phyloP scores from a whole-genome alignment of 2,329 filamentous ascomycete genomes.

The Nemania bipapillata region DNA sequence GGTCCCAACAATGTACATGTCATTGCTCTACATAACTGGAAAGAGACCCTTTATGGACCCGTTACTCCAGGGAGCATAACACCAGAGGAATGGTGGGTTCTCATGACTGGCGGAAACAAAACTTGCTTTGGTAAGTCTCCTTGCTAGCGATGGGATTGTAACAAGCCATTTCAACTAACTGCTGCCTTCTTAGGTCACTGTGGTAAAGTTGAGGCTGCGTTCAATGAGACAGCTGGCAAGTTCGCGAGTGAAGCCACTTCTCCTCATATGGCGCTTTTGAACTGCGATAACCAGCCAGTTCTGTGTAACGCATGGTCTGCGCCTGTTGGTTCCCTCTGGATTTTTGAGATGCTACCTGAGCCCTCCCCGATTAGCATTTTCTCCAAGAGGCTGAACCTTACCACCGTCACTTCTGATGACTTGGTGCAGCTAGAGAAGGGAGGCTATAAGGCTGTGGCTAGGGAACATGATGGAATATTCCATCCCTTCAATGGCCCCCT shows the following conservation, averaged over 20 bases:
- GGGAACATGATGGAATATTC: conserved; percentile 70
- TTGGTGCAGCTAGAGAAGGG: conserved; percentile 71
- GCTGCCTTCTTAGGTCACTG: conserved; percentile 65
- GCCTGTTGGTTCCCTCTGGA: conserved; percentile 71
- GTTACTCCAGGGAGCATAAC: conserved; percentile 68
- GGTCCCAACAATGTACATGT: conserved; percentile 64
- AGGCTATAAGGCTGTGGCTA: conserved; percentile 55
- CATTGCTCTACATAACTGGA: conserved; percentile 77
- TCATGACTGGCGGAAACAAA: conserved; percentile 79
- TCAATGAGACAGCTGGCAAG: conserved; percentile 72
- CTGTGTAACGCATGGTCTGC: conserved; percentile 80
- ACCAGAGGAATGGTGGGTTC: conserved; percentile 80
- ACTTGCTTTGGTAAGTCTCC: conserved; percentile 72
- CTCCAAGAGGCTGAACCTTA: conserved; percentile 74
- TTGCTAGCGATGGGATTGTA: background rate
- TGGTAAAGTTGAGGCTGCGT: conserved; percentile 70
- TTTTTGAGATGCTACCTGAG: conserved; percentile 73
- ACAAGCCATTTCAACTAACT: conserved; percentile 21
- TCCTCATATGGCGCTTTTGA: conserved; percentile 74
- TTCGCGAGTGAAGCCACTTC: conserved; percentile 69
- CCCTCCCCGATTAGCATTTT: conserved; percentile 72
- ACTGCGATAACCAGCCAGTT: conserved; percentile 79
- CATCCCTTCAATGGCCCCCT: conserved; percentile 79
- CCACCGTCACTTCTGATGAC: conserved; percentile 71
- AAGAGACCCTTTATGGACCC: conserved; percentile 71